Evolutionary conservation across 2,329 filamentous ascomycete species (phyloP).

Genomic region (Emericellopsis atlantica): DNA sequence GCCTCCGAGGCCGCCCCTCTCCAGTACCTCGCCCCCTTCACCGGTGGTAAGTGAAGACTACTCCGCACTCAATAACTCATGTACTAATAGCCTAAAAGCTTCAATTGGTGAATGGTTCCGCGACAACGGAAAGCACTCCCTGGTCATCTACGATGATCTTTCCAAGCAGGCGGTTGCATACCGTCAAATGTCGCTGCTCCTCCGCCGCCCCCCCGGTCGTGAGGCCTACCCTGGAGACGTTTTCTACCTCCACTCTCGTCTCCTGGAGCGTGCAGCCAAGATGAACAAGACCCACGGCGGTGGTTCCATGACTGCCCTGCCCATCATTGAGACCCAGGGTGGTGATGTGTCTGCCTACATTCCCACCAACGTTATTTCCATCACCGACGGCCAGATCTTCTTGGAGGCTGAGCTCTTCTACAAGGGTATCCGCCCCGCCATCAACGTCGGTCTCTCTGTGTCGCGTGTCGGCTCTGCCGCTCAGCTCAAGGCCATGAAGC

Average conservation of each 20-base stretch:
- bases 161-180: conserved; percentile 97
- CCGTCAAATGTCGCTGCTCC: conserved; percentile 96
- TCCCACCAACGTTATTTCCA: conserved; percentile 99
- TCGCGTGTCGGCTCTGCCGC: conserved; percentile 99
- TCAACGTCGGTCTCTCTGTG: conserved; percentile 99
- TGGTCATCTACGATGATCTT: conserved; percentile 89
- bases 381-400: conserved; percentile 99
- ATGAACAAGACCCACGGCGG: conserved; percentile 72
- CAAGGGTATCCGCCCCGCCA: conserved; percentile 99
- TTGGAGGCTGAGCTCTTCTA: conserved; percentile 98
- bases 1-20: conserved; percentile 93
- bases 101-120: conserved; percentile 63
- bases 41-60: conserved; percentile 34
- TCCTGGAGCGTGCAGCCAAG: conserved; percentile 98
- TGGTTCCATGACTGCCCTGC: conserved; percentile 93
- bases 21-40: conserved; percentile 91
- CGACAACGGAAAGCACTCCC: conserved; percentile 75
- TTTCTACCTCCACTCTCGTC: conserved; percentile 98
- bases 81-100: conserved; percentile 7
- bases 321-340: conserved; percentile 98
- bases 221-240: conserved; percentile 99
- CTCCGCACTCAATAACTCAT: not conserved
- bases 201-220: conserved; percentile 95
- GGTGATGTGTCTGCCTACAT: conserved; percentile 99
- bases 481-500: conserved; percentile 99